Base-by-base conservation (phyloP, 768 basidiomycete genomes). In the Rubroboletus satanas region DNA sequence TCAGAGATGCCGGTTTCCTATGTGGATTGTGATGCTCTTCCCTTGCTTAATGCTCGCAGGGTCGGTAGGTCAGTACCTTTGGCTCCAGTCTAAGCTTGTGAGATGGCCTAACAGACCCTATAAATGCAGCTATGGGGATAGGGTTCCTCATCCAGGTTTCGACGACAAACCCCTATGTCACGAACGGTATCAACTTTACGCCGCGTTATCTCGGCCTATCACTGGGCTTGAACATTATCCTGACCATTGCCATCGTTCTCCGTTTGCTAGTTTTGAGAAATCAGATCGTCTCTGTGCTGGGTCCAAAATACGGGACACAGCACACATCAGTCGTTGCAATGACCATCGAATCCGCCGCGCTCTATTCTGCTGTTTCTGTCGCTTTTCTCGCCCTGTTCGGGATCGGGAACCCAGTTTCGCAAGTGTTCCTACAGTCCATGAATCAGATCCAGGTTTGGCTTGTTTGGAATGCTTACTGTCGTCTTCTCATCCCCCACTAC, bases 261-360 rank as follows among this genome's bases (percentile, higher is more conserved):
- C 70, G 73, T 7, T 49, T 76, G 7, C 49, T 71, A 7, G 14
- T 33, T 33, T 53, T 62, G 7, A 66, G 69, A 18, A 32, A 55
- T 36, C 54, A 35, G 12, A 23, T 52, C 4, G 9, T 44, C 1
- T 21, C 33, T 1, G 50, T 49, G 1, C 46, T 76, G 1, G 71
- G 72, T 8, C 28, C 47, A 17, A 51, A 51, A 35, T 55, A 66
- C 37, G 62, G 65, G 5, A 44, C 41, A 5, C 61, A 63, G 9
- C 75, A 75, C 51, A 63, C 68, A 6, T 68, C 64, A 0, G 51
- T 74, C 6, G 64, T 62, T 9, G 63, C 74, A 5, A 73, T 77
- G 61, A 42, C 70, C 28, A 45, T 76, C 46, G 75, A 76, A 54
- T 71, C 70, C 0, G 71, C 71, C 1, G 58, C 68, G 1, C 37